Evolutionary conservation across 768 basidiomycete species (phyloP), one percentile per base, ranked within the genome.

Genomic region (Suillus ampliporus): DNA sequence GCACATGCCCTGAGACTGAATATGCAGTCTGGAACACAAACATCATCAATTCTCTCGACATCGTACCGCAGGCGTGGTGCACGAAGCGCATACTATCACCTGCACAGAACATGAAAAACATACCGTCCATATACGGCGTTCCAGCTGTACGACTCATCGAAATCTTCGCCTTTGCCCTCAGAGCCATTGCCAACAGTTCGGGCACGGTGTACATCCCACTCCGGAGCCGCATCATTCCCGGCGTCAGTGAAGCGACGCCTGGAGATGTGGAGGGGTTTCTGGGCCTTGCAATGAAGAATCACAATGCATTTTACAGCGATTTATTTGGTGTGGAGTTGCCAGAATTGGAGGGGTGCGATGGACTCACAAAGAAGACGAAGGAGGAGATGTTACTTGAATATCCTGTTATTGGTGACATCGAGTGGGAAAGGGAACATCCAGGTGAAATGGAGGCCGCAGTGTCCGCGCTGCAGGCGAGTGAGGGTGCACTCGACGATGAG

Each of bases 11-110:
- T 6, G 13, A 14, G 2, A 37, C 43, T 4, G 3, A 7, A 0
- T 65, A 70, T 44, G 23, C 64, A 13, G 61, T 58, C 1, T 69
- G 69, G 68, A 69, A 69, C 50, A 51, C 35, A 8, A 69, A 69
- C 51, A 60, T 69, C 23, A 61, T 69, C 47, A 70, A 69, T 48
- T 53, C 50, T 15, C 51, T 60, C 8, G 64, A 69, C 2, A 46
- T 65, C 23, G 66, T 63, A 2, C 66, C 69, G 1, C 64, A 70
- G 26, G 61, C 58, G 5, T 68, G 69, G 69, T 47, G 54, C 3
- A 28, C 14, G 5, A 35, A 13, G 7, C 5, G 4, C 0, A 4
- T 4, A 4, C 3, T 40, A 28, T 63, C 57, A 9, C 61, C 56
- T 1, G 9, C 52, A 5, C 68, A 69, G 57, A 67, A 69, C 48